Percentiles rank a stretch among this genome's conserved stretches.
Evolutionary conservation across 345 rosid species (phyloP).

Genomic region (Euclidium syriacum): DNA sequence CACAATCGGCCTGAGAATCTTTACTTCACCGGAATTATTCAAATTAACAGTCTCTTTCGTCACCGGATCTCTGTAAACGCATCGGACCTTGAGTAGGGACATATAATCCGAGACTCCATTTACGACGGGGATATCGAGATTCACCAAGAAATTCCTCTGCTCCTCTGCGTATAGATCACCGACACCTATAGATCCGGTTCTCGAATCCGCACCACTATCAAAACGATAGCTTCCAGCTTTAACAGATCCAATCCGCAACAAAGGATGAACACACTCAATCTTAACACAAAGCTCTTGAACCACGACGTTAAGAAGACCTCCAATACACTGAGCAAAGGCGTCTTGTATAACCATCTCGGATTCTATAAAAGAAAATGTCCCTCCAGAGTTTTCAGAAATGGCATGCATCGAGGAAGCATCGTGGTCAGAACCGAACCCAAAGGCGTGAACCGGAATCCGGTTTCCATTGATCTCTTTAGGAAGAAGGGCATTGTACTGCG

Average conservation of each 20-base stretch:
- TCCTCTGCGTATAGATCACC: slow-evolving; percentile 98
- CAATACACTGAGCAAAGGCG: slow-evolving; percentile 99
- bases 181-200: slow-evolving; percentile 52
- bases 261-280: slow-evolving; percentile 49
- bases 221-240: slow-evolving; percentile 81
- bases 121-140: slow-evolving; percentile 56
- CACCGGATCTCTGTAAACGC: slow-evolving; percentile 61
- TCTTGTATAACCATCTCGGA: slow-evolving; percentile 88
- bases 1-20: slow-evolving; percentile 48
- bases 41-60: slow-evolving; percentile 47
- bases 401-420: slow-evolving; percentile 94
- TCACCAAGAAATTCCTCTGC: slow-evolving; percentile 85
- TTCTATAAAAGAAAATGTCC: slow-evolving; percentile 98
- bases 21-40: slow-evolving; percentile 45
- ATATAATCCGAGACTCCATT: slow-evolving; percentile 41
- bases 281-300: slow-evolving; percentile 63
- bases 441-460: slow-evolving; percentile 82
- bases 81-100: slow-evolving; percentile 60
- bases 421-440: slow-evolving; percentile 92
- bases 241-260: slow-evolving; percentile 48
- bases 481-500: slow-evolving; percentile 58
- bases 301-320: slow-evolving; percentile 91
- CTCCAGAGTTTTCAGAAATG: slow-evolving; percentile 76
- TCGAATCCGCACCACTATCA: slow-evolving; percentile 34
- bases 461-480: slow-evolving; percentile 45